These are phyloP conservation scores for Biscogniauxia mediterranea DNA, from an alignment of 2,329 filamentous ascomycete genomes.

Conservation along the genomic window DNA sequence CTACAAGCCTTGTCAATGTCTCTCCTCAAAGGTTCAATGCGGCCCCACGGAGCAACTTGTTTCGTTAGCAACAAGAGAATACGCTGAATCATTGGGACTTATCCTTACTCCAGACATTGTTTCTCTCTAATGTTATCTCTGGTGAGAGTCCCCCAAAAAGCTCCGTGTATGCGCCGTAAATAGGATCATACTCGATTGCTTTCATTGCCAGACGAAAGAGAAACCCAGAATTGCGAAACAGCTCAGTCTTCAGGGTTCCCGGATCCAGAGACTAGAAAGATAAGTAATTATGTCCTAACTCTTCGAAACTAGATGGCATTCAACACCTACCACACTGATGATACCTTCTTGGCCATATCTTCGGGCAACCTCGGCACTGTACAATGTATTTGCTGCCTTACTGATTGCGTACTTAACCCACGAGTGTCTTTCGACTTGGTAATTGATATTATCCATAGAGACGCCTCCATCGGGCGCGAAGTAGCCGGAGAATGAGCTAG, in stretches of 20 bases:
- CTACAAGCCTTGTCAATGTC: too few relatives aligned
- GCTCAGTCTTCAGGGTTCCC: conserved; percentile 28
- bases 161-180: conserved; percentile 39
- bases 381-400: conserved; percentile 24
- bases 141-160: conserved; percentile 40
- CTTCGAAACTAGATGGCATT: too few relatives aligned
- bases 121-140: conserved; percentile 34
- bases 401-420: conserved; percentile 20
- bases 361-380: conserved; percentile 25
- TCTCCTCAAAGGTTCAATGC: too few relatives aligned
- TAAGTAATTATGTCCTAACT: too few relatives aligned
- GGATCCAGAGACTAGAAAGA: too few relatives aligned
- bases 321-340: conserved; percentile 20
- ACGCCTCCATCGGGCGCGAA: conserved; percentile 7
- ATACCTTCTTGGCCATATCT: conserved; percentile 23
- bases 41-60: too few relatives aligned
- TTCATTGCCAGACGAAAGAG: conserved; percentile 17
- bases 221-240: conserved; percentile 26
- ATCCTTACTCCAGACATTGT: too few relatives aligned
- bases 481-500: conserved; percentile 17
- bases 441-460: conserved; percentile 2
- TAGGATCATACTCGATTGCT: too few relatives aligned
- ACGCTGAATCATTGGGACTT: too few relatives aligned
- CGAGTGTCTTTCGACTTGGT: background rate
- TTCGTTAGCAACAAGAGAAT: conserved; percentile 13